phyloP scores from a whole-genome alignment of 176 grass and related monocot genomes.

The Poa annua region DNA sequence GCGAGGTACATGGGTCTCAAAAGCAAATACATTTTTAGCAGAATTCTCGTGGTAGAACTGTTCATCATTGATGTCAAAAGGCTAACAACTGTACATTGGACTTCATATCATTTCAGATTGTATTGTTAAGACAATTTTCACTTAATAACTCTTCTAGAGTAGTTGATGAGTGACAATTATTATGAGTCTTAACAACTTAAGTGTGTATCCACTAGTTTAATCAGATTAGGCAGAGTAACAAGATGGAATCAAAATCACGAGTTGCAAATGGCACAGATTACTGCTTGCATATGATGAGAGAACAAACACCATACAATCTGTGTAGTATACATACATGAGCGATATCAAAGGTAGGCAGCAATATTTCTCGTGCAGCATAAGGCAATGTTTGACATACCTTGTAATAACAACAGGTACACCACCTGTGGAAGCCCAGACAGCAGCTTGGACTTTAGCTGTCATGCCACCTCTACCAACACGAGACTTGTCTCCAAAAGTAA shows the following conservation, averaged over 20 bases:
- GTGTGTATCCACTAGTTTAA: neutral
- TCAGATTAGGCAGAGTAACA: neutral
- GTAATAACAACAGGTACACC: slow-evolving; percentile 90
- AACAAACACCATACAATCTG: slow-evolving; percentile 1
- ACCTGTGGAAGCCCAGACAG: slow-evolving; percentile 73
- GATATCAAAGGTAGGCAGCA: neutral
- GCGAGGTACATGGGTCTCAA: too few species aligned
- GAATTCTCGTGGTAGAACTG: neutral
- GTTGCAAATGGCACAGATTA: neutral
- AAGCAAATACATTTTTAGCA: neutral
- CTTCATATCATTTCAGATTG: slow-evolving; percentile 9
- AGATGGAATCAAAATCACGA: slow-evolving; percentile 1
- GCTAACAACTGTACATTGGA: neutral
- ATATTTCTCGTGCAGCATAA: neutral
- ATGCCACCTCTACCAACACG: slow-evolving; percentile 97
- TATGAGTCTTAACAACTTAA: neutral
- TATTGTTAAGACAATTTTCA: neutral
- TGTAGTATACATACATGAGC: neutral
- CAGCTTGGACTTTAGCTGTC: slow-evolving; percentile 96
- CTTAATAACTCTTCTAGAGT: neutral
- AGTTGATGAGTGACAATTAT: neutral
- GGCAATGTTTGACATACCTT: slow-evolving; percentile 49
- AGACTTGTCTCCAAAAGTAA: slow-evolving; percentile 98
- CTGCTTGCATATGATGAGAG: slow-evolving; percentile 1
- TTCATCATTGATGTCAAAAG: slow-evolving; percentile 1